Base-by-base conservation (phyloP, 495 filamentous ascomycete species). In the Neurospora hispaniola region DNA sequence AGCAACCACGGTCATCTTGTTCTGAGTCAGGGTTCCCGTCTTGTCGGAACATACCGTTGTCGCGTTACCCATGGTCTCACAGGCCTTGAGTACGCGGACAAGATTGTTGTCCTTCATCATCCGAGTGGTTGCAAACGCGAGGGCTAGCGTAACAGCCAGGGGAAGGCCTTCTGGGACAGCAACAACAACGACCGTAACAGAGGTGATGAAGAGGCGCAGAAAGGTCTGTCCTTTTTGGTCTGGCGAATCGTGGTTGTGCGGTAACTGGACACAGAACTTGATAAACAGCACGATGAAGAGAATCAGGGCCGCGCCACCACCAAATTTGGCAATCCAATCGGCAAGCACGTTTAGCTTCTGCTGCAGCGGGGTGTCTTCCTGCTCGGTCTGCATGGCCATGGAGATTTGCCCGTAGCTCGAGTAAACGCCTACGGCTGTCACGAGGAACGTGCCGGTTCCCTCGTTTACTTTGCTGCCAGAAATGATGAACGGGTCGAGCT, bases 11-110 rank as follows among this genome's bases (percentile, higher is more conserved):
- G 88, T 90, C 94, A 97, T 97, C 83, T 92, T 93, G 78, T 97
- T 97, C 78, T 94, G 90, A 0, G 93, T 96, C n/a, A 98, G 85
- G 4, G 95, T 98, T 68, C 95, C 95, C 0, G 95, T 98, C 81
- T 98, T 98, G 84, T 98, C 95, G 4, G 95, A 97, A 82, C 95
- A 98, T 43, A 98, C 91, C 1, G 93, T 95, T 0, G 94, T 98
- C 2, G 95, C 95, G 80, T 97, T 97, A 14, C 95, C 95, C 95
- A 98, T 98, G 4, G 94, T 96, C 81, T 98, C 95, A 81, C 95
- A 98, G 35, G 95, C 94, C 75, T 93, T 90, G 23, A 98, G 84
- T 43, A 94, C 87, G 48, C 95, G 93, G 42, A 98, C 95, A 66
- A 98, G 81, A 74, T 98, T 98, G 82, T 97, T 96, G 76, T 98